phyloP scores from a whole-genome alignment of 2,329 filamentous ascomycete species.

The Talaromyces marneffei region DNA sequence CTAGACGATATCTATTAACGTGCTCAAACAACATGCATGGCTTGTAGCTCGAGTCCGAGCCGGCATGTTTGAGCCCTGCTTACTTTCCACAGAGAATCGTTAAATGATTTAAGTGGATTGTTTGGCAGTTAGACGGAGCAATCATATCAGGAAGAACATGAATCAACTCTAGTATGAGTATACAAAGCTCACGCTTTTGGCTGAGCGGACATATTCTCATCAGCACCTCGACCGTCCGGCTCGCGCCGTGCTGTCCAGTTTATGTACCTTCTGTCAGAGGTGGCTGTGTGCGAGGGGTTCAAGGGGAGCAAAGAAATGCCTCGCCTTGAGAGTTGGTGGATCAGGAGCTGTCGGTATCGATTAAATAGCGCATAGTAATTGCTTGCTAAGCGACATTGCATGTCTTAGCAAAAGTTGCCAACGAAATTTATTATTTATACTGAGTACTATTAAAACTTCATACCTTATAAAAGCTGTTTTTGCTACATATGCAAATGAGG shows the following conservation, averaged over 20 bases:
- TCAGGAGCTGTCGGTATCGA: neutral
- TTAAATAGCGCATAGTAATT: constrained; percentile 3
- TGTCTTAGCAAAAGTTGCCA: neutral
- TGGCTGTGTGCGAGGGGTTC: neutral
- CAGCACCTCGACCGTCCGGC: neutral
- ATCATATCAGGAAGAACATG: neutral
- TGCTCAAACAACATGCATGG: constrained; percentile 11
- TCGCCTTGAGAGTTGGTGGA: neutral
- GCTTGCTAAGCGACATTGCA: neutral
- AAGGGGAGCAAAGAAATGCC: neutral
- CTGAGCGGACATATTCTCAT: neutral
- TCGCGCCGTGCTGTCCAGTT: neutral
- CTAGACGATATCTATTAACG: neutral
- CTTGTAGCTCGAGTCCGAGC: constrained; percentile 16
- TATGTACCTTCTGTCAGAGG: neutral
- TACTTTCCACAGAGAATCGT: neutral
- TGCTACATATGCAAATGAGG: neutral
- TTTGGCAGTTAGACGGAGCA: constrained; percentile 9
- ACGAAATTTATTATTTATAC: neutral
- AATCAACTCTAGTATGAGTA: neutral
- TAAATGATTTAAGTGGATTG: neutral
- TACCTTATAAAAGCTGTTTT: neutral
- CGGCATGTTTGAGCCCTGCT: constrained; percentile 12
- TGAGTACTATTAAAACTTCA: neutral
- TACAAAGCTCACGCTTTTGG: neutral